Base-by-base conservation (phyloP, 139 green algal genomes). In the Picochlorum sp. region DNA sequence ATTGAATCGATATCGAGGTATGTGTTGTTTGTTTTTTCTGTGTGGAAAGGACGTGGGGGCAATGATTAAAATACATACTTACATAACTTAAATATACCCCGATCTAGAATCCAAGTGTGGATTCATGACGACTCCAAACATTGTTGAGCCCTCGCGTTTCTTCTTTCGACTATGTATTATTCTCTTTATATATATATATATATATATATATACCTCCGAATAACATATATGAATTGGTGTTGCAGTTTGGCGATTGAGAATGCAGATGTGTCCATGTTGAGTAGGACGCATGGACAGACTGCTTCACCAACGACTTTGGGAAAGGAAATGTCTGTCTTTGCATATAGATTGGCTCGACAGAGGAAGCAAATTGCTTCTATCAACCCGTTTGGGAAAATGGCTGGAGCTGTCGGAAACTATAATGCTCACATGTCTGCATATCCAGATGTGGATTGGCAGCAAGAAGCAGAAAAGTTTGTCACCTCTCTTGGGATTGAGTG, bases 381-480 rank as follows among this genome's bases (percentile, higher is more conserved):
- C 50, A 81, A 80, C 0, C 67, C 91, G 24, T 73, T 88, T 15
- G 92, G 92, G 54, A 97, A 98, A 79, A 95, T 97, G 62, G 91
- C 85, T n/a, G 92, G 92, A 20, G 86, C 94, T 13, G 94, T 99
- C 14, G 92, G 94, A 62, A 98, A 98, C 81, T 98, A 98, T 88
- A 99, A 99, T 72, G 94, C 94, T 0, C 88, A 96, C 84, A 77
- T 98, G 65, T 75, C 61, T 2, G 94, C 94, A 10, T 99, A 99
- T 77, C 91, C 92, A 1, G 79, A 90, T 6, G 82, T 97, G 2
- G 88, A 96, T 71, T 99, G 94, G 94, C 69, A 88, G 61, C 5
- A 23, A 13, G 79, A 96, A 10, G 86, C 77, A n/a, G 23, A 79
- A 45, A 41, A 78, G 32, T 95, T 95, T 76, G 92, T 97, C 26